These are phyloP conservation scores for Naganishia vaughanmartiniae DNA, from an alignment of 768 basidiomycete species.

Conservation along the genomic window DNA sequence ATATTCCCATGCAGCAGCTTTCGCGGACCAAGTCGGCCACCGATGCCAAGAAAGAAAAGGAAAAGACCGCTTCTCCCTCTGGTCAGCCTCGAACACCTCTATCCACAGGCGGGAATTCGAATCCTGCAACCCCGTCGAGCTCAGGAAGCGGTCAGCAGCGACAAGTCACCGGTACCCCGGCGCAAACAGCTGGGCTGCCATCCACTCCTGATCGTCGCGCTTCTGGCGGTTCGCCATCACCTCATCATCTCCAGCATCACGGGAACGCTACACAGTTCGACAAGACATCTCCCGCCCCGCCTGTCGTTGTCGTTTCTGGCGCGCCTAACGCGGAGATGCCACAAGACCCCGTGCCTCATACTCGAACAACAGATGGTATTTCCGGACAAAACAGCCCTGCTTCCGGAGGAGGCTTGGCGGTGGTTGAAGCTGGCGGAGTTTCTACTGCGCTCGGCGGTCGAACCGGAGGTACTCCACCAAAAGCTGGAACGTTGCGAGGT, in stretches of 20 bases:
- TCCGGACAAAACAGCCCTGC: background rate
- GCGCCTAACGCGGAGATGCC: slow-evolving; percentile 53
- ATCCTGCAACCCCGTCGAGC: slow-evolving; percentile 5
- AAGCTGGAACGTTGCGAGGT: slow-evolving; percentile 51
- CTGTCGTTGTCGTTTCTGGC: slow-evolving; percentile 52
- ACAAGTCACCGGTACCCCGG: slow-evolving; percentile 3
- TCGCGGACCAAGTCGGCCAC: slow-evolving; percentile 35
- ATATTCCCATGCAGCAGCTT: slow-evolving; percentile 17
- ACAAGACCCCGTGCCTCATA: slow-evolving; percentile 53
- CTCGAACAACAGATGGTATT: slow-evolving; percentile 33
- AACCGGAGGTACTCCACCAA: slow-evolving; percentile 49
- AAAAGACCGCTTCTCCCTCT: slow-evolving; percentile 29
- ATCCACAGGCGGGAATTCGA: slow-evolving; percentile 1
- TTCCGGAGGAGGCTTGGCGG: slow-evolving; percentile 5
- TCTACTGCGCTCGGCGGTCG: slow-evolving; percentile 24
- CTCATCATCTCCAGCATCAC: slow-evolving; percentile 34
- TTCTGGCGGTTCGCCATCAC: slow-evolving; percentile 6
- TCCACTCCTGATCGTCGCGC: slow-evolving; percentile 17
- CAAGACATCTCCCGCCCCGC: slow-evolving; percentile 53
- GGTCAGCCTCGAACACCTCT: slow-evolving; percentile 10
- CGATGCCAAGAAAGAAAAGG: slow-evolving; percentile 32
- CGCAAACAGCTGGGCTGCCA: slow-evolving; percentile 6
- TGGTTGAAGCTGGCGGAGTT: slow-evolving; percentile 16
- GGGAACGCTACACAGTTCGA: slow-evolving; percentile 32
- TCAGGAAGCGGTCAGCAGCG: slow-evolving; percentile 13